phyloP scores from a whole-genome alignment of 2,329 filamentous ascomycete species.

The Fusarium verticillioides region DNA sequence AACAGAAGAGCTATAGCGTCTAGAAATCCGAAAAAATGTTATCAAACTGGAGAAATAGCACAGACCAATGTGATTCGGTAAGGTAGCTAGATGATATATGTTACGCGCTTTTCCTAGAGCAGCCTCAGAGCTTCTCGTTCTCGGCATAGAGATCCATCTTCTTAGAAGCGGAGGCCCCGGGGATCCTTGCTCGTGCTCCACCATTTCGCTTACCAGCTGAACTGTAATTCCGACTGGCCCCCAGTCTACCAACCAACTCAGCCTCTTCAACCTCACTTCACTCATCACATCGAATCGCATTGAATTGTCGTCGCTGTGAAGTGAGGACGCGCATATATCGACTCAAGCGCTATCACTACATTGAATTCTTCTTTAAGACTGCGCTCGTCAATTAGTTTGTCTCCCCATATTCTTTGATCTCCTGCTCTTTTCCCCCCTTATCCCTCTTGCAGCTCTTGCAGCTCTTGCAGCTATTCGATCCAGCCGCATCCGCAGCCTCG shows the following conservation, averaged over 20 bases:
- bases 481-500: constrained; percentile 42
- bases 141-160: neutral
- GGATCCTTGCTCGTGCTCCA: constrained; percentile 9
- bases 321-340: constrained; percentile 39
- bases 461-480: constrained; percentile 35
- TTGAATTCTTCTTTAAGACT: constrained; percentile 39
- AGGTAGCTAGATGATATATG: neutral
- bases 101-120: constrained; percentile 29
- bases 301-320: constrained; percentile 33
- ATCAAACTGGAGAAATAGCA: neutral
- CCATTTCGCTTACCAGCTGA: constrained; percentile 39
- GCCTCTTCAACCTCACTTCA: constrained; percentile 45
- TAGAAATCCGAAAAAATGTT: neutral
- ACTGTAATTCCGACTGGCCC: constrained; percentile 28
- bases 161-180: neutral
- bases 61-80: neutral
- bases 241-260: constrained; percentile 41
- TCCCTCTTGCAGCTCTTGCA: constrained; percentile 33
- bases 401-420: constrained; percentile 41
- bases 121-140: constrained; percentile 7
- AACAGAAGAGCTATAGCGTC: neutral
- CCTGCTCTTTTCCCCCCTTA: constrained; percentile 35
- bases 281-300: constrained; percentile 34
- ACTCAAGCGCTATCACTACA: constrained; percentile 31
- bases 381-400: constrained; percentile 52